A percentile compares a stretch with the other conserved stretches of the same genome.
Conservation (phyloP, 179 eudicot species). For the Spergularia azorica region DNA sequence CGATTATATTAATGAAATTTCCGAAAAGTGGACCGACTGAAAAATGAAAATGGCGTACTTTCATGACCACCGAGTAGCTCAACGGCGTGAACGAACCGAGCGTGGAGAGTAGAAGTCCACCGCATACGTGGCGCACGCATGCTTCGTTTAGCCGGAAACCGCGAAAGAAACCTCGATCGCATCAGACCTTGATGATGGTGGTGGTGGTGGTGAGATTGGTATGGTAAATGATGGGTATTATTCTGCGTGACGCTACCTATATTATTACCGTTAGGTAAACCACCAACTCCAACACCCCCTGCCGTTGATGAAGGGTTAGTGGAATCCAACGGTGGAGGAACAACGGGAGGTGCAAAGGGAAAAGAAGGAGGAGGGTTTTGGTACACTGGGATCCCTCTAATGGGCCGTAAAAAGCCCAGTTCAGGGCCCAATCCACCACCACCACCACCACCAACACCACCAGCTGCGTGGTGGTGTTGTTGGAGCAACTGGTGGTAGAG, state of each 20-base stretch:
- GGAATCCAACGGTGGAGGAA: constrained; percentile 18
- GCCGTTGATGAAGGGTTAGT: background rate
- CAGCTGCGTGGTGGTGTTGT: constrained; percentile 11
- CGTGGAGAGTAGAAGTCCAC: constrained; percentile 89
- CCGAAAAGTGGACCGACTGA: background rate
- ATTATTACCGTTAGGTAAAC: background rate
- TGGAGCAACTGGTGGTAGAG: constrained; percentile 32
- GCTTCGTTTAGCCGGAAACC: constrained; percentile 77
- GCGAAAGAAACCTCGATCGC: constrained; percentile 63
- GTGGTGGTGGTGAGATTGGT: constrained; percentile 26
- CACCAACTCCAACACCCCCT: background rate
- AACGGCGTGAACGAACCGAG: constrained; percentile 91
- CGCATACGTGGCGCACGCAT: constrained; percentile 96
- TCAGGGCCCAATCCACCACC: constrained; percentile 34
- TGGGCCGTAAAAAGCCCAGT: constrained; percentile 59
- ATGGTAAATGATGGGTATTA: background rate
- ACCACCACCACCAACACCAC: constrained; percentile 5
- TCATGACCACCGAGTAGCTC: constrained; percentile 97
- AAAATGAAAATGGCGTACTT: constrained; percentile 37
- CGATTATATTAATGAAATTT: too few species aligned
- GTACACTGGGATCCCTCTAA: constrained; percentile 85
- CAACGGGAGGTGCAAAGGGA: constrained; percentile 30
- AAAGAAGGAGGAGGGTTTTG: constrained; percentile 57
- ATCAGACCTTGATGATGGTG: constrained; percentile 42
- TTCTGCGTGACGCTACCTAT: constrained; percentile 3